These are phyloP conservation scores for Coemansia sp. DNA, from an alignment of 192 early-diverging fungal genomes.

Conservation along the genomic window DNA sequence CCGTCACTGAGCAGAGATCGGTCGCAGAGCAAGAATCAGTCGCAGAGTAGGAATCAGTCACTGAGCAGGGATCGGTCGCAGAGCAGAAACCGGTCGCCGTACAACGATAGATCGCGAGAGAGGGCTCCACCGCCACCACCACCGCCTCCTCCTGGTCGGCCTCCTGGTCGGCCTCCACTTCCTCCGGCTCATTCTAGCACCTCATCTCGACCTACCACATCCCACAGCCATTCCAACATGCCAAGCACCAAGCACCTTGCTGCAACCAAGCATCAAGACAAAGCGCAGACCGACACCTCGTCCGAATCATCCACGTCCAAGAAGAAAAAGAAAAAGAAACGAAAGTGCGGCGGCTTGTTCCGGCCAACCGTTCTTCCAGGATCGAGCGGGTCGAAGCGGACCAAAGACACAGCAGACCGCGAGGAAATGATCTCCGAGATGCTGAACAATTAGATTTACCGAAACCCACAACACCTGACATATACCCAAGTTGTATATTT, in stretches of 20 bases:
- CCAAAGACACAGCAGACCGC: conserved; percentile 1
- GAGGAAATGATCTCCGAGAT: conserved; percentile 32
- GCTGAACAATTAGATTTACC: conserved; percentile 1
- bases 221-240: background rate
- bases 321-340: conserved; percentile 3
- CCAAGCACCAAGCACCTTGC: background rate
- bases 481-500: background rate
- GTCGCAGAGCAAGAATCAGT: background rate
- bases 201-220: background rate
- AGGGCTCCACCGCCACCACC: background rate
- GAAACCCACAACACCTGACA: background rate
- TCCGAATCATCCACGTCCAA: background rate
- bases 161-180: background rate
- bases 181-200: background rate
- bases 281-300: background rate
- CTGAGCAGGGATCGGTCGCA: too few relatives aligned
- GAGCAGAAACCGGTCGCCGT: background rate
- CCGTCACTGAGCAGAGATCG: background rate
- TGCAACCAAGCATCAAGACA: background rate
- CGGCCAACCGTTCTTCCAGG: conserved; percentile 7
- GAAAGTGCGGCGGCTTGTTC: conserved; percentile 11
- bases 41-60: too few relatives aligned
- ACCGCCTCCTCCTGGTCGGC: background rate
- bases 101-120: background rate
- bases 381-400: background rate